These are phyloP conservation scores for Calycina herbarum DNA, from an alignment of 2,329 filamentous ascomycete genomes.

Conservation along the genomic window DNA sequence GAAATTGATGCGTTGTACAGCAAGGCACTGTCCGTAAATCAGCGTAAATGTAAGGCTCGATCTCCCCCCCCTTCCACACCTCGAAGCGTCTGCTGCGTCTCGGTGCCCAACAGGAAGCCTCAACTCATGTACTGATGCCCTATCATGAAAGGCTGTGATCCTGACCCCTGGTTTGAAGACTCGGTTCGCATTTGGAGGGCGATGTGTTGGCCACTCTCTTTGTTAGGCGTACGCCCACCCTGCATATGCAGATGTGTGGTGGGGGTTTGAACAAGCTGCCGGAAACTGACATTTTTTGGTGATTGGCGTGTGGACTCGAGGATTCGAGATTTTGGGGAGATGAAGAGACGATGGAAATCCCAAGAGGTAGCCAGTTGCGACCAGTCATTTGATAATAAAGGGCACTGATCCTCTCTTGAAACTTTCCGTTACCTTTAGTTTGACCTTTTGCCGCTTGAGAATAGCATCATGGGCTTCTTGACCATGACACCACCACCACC, in stretches of 20 bases:
- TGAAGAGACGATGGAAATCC: not conserved
- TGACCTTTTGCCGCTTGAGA: not conserved
- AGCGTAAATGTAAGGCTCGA: conserved; percentile 28
- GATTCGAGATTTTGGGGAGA: conserved; percentile 1
- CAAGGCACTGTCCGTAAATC: conserved; percentile 22
- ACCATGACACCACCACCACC: conserved; percentile 5
- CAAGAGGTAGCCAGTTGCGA: not conserved
- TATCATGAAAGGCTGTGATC: conserved; percentile 32
- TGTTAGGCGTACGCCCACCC: conserved; percentile 31
- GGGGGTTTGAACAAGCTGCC: conserved; percentile 21
- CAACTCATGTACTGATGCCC: conserved; percentile 33
- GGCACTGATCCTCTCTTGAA: not conserved
- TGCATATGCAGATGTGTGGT: conserved; percentile 30
- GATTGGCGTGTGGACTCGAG: conserved; percentile 13
- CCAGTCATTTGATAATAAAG: not conserved
- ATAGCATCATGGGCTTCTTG: not conserved
- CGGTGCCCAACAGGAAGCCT: conserved; percentile 34
- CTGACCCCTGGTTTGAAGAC: conserved; percentile 11
- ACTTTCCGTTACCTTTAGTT: not conserved
- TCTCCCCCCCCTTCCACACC: conserved; percentile 25
- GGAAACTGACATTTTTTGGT: conserved; percentile 22
- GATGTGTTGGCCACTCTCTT: conserved; percentile 32
- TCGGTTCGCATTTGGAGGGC: conserved; percentile 29
- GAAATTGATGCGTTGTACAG: conserved; percentile 52
- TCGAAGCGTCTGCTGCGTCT: conserved; percentile 32